Base-by-base conservation (phyloP, 73 alveolate genomes). In the Diophrys sp. region DNA sequence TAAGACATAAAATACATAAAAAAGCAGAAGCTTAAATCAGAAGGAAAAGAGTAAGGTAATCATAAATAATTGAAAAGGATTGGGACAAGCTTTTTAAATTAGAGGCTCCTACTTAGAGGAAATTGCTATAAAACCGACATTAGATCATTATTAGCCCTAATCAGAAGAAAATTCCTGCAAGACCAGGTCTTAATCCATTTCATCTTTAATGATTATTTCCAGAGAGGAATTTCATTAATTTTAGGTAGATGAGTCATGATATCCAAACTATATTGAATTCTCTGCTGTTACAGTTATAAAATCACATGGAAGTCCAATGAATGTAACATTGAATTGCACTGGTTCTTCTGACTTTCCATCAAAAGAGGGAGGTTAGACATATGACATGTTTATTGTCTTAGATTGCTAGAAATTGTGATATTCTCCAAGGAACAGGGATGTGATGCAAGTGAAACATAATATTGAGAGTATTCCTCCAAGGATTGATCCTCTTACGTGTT, bases 391-490 rank as follows among this genome's bases (percentile, higher is more conserved):
- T 18, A 11, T 44, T 11, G 18, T 44, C 18, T 44, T 11, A 44
- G 62, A 18, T 44, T 44, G n/a, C 18, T 44, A 44, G 62, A 44
- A 44, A 11, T 44, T 11, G 18, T 44, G 5, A 44, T 11, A 5
- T 44, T 44, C 62, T 18, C 62, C 62, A 11, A 44, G 62, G 5
- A 44, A 11, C 62, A 44, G 18, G 18, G 62, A 5, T 44, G n/a
- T 18, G 5, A 44, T 44, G n/a, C n/a, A 5, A 18, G 18, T 11
- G 5, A 18, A 11, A 18, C 62, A 44, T 18, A 44, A 44, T 44
- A 80, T 28, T 26, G 88, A 80, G 25, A 80, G 29, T 33, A 80
- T 23, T 23, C 88, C 88, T 2, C 88, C 88, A 34, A 80, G 54
- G 33, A 71, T 57, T 1, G 88, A 70, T 8, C 81, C 81, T 24